Evolutionary conservation across 2,329 filamentous ascomycete species (phyloP), one percentile per base, ranked within the genome.

Genomic region (Pezicula carpinea): DNA sequence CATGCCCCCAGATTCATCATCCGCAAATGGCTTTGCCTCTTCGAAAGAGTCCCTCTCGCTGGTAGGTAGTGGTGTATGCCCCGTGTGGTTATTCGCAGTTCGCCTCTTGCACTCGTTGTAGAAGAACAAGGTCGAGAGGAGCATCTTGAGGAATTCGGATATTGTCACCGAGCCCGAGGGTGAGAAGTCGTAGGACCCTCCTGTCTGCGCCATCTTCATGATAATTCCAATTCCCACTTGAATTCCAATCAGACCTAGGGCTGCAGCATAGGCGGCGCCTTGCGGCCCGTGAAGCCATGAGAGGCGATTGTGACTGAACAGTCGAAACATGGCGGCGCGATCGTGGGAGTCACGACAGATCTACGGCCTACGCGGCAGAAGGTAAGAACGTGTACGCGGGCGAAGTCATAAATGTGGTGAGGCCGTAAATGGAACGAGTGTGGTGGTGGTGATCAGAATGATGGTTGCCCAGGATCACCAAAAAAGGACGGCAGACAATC

Each of bases 221-320:
- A 68, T 59, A 34, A 66, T 60, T 35, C 58, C 59, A n/a, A 67
- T 62, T 38, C 63, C 60, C 43, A 65, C 64, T 50, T 64, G 60
- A 39, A 68, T 64, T 8, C 57, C 57, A 17, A 67, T 60, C 11
- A 66, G 54, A 15, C 59, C 60, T 18, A 66, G 15, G 13, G 38
- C 38, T 10, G 41, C 41, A 21, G 41, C 41, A 36, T 44, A 44
- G 6, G 41, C 41, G 6, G 41, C 41, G 29, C 41, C 41, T 15
- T 44, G 41, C 10, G 41, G 41, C 3, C 41, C 41, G 31, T 44
- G 41, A 35, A 44, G 41, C 41, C 41, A 44, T 34, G 41, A 33
- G 26, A 44, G 31, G 41, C 41, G 41, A 31, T 44, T 33, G 31
- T 36, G 41, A 34, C 19, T 34, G 23, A 35, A 35, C 17, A 34